These are phyloP conservation scores for Rubus parviflorus DNA, from an alignment of 306 rosid genomes.

Conservation along the genomic window DNA sequence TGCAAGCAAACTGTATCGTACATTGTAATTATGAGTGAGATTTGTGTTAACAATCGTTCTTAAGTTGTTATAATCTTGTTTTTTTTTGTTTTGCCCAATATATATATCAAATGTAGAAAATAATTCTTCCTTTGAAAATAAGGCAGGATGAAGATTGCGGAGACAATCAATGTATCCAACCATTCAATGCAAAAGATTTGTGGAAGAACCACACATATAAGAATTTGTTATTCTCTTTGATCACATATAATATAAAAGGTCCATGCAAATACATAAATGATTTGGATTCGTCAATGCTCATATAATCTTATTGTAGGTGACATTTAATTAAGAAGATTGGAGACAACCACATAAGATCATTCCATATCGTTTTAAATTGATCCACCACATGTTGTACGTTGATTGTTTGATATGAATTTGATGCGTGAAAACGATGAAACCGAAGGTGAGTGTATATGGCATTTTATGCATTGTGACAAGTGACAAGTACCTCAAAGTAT, in stretches of 20 bases:
- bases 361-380: background rate
- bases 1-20: no score
- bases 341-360: background rate
- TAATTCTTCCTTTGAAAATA: background rate
- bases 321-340: background rate
- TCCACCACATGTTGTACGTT: constrained; percentile 1
- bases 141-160: background rate
- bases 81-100: no score
- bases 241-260: background rate
- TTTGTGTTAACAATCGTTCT: no score
- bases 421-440: background rate
- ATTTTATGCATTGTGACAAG: background rate
- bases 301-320: background rate
- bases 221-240: background rate
- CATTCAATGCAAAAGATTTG: background rate
- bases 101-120: background rate
- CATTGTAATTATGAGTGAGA: no score
- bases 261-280: background rate
- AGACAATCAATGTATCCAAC: background rate
- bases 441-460: background rate
- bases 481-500: background rate
- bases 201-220: background rate
- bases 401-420: background rate
- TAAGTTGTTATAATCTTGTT: no score
- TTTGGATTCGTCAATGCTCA: constrained; percentile 5